These are phyloP conservation scores for Kuraishia borneana DNA, from an alignment of 805 yeast genomes.

Conservation along the genomic window DNA sequence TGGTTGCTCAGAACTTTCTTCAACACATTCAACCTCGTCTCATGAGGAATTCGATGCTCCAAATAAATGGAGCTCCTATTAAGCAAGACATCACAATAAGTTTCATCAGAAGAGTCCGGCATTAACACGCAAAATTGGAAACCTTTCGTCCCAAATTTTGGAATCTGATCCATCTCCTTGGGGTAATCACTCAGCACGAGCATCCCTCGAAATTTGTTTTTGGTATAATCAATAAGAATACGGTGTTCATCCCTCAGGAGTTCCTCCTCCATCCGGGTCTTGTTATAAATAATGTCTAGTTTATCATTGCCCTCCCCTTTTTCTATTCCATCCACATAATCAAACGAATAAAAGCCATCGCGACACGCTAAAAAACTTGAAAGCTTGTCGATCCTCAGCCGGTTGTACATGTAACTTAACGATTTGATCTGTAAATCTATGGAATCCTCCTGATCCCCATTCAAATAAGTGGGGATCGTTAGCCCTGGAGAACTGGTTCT, in stretches of 20 bases:
- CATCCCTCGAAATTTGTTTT: constrained; percentile 54
- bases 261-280: constrained; percentile 25
- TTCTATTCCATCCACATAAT: constrained; percentile 6
- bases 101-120: constrained; percentile 29
- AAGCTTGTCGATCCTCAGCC: constrained; percentile 32
- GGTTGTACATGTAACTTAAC: constrained; percentile 42
- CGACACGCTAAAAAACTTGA: constrained; percentile 27
- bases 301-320: constrained; percentile 18
- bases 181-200: constrained; percentile 46
- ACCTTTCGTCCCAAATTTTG: constrained; percentile 12
- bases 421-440: constrained; percentile 53
- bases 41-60: constrained; percentile 39
- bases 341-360: constrained; percentile 15
- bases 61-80: constrained; percentile 36
- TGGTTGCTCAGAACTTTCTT: constrained; percentile 16
- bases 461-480: constrained; percentile 36
- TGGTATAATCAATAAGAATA: constrained; percentile 52
- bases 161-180: constrained; percentile 19
- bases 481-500: constrained; percentile 18
- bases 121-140: constrained; percentile 26
- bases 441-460: constrained; percentile 41
- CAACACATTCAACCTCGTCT: constrained; percentile 28
- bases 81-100: constrained; percentile 32
- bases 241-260: constrained; percentile 50
- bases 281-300: constrained; percentile 46